phyloP scores from a whole-genome alignment of 2,329 filamentous ascomycete species.

The Exophiala sp. region DNA sequence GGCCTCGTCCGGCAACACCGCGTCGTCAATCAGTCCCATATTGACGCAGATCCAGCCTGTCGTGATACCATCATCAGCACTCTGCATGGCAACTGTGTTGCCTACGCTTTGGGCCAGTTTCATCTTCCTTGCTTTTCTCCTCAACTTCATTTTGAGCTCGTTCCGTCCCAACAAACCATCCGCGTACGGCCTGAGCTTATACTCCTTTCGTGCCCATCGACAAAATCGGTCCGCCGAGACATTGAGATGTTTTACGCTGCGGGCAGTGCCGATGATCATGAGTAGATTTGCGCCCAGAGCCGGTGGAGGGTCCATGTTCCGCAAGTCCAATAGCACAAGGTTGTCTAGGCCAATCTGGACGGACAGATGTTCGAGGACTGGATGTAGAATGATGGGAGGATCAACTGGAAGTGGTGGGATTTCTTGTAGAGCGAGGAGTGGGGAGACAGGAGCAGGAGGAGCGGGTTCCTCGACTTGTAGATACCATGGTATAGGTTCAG shows the following conservation, averaged over 20 bases:
- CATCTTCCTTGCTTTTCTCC: conserved; percentile 74
- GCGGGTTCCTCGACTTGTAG: conserved; percentile 63
- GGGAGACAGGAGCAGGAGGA: conserved; percentile 34
- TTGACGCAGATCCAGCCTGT: conserved; percentile 98
- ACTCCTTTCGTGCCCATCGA: conserved; percentile 72
- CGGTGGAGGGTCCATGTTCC: conserved; percentile 77
- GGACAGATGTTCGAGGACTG: conserved; percentile 73
- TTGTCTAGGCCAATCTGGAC: conserved; percentile 84
- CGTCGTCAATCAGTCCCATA: conserved; percentile 60
- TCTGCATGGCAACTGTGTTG: conserved; percentile 54
- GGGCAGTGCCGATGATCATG: conserved; percentile 88
- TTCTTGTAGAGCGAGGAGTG: conserved; percentile 51
- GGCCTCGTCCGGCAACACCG: conserved; percentile 7
- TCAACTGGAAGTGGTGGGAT: conserved; percentile 64
- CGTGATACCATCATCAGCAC: conserved; percentile 76
- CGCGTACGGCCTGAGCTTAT: conserved; percentile 71
- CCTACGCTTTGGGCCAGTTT: conserved; percentile 73
- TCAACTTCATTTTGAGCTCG: conserved; percentile 82
- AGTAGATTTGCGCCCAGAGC: conserved; percentile 83
- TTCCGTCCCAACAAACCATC: conserved; percentile 87
- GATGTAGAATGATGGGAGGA: conserved; percentile 67
- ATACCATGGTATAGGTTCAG: conserved; percentile 65
- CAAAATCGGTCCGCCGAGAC: conserved; percentile 86
- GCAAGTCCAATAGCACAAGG: conserved; percentile 75
- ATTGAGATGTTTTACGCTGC: conserved; percentile 89